A percentile compares a stretch with the other conserved stretches of the same genome.
These are phyloP conservation scores for Didymosphaeria variabile DNA, from an alignment of 2,329 filamentous ascomycete species.

Conservation along the genomic window DNA sequence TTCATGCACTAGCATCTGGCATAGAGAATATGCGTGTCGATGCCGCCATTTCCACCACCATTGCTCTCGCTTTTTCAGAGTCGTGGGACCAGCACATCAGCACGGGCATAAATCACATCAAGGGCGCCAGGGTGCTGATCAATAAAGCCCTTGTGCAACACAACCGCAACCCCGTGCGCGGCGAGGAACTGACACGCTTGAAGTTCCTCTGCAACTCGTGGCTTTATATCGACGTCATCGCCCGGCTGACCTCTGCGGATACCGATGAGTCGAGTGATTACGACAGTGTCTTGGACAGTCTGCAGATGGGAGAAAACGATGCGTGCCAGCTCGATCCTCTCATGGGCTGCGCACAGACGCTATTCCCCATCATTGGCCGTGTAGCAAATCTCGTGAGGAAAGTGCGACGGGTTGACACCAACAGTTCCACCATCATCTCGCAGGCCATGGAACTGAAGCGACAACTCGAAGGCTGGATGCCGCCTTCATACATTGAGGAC, in stretches of 20 bases:
- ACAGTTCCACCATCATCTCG: slow-evolving; percentile 68
- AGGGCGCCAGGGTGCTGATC: slow-evolving; percentile 71
- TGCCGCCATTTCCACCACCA: slow-evolving; percentile 73
- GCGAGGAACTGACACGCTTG: slow-evolving; percentile 58
- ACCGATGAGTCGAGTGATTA: slow-evolving; percentile 66
- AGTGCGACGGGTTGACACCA: slow-evolving; percentile 64
- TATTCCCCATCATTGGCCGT: slow-evolving; percentile 74
- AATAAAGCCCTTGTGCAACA: slow-evolving; percentile 65
- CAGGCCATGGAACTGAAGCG: slow-evolving; percentile 70
- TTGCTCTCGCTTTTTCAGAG: slow-evolving; percentile 74
- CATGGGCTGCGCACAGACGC: slow-evolving; percentile 73
- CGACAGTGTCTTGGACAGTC: slow-evolving; percentile 48
- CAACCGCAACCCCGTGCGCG: slow-evolving; percentile 51
- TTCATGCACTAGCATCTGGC: slow-evolving; percentile 66
- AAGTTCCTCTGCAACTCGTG: slow-evolving; percentile 76
- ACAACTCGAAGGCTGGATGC: slow-evolving; percentile 68
- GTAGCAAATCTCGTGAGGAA: slow-evolving; percentile 72
- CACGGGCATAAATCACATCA: slow-evolving; percentile 74
- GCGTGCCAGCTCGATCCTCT: slow-evolving; percentile 70
- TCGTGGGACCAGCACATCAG: slow-evolving; percentile 76
- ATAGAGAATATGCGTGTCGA: slow-evolving; percentile 72
- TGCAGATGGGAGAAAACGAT: slow-evolving; percentile 48
- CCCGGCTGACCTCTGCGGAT: slow-evolving; percentile 70
- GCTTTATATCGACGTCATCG: slow-evolving; percentile 78
- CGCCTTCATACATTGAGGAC: slow-evolving; percentile 65